Conservation (phyloP, 129 eudicot genomes). For the Tagetes erecta region DNA sequence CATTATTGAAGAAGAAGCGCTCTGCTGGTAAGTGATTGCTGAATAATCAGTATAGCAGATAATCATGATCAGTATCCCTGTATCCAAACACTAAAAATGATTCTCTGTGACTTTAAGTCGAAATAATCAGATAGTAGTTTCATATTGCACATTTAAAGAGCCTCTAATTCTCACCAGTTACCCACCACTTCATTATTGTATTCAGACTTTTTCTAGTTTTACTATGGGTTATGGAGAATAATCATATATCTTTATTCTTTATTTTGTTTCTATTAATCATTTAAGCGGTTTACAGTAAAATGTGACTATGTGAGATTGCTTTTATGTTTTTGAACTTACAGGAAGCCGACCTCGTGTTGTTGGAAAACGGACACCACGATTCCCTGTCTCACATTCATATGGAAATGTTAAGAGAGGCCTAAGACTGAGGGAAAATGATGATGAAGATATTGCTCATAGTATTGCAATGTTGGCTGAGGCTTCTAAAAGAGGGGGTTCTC, state of each 20-base stretch:
- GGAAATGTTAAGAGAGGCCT: constrained; percentile 54
- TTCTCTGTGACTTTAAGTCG: not conserved
- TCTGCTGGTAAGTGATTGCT: constrained; percentile 68
- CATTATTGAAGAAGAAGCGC: constrained; percentile 81
- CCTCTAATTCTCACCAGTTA: not conserved
- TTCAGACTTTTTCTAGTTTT: constrained; percentile 12
- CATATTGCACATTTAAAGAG: not conserved
- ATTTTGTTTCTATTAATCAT: constrained; percentile 9
- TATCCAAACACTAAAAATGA: not conserved
- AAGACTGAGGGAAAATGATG: constrained; percentile 51
- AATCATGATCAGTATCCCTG: constrained; percentile 1
- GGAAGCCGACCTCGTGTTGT: constrained; percentile 86
- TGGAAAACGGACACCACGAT: constrained; percentile 94
- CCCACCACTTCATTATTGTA: constrained; percentile 4
- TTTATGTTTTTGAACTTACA: constrained; percentile 34
- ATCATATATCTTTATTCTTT: constrained; percentile 21
- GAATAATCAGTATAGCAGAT: not conserved
- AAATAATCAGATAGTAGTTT: not conserved
- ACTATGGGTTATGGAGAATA: constrained; percentile 17
- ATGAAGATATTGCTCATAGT: constrained; percentile 81
- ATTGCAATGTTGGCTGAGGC: constrained; percentile 89
- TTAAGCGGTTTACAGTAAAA: constrained; percentile 17
- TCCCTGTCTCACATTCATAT: constrained; percentile 66
- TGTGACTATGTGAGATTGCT: constrained; percentile 19
- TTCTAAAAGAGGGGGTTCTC: constrained; percentile 83